Evolutionary conservation across 768 basidiomycete genomes (phyloP).

Genomic region (Pilatotrama ljubarskyi): DNA sequence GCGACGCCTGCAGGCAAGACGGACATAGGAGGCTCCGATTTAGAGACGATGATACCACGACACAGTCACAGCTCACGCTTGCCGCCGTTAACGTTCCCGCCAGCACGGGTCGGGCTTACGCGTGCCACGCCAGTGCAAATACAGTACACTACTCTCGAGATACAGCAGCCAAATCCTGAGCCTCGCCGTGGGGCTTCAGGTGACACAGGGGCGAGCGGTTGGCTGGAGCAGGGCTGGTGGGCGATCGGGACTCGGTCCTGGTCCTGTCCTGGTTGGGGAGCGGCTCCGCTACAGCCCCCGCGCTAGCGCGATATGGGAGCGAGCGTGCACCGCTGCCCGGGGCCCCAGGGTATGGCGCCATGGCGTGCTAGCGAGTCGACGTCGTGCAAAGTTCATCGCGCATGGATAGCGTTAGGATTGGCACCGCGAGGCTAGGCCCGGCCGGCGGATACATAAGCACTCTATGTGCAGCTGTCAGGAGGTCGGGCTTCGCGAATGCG

Average conservation of each 20-base stretch:
- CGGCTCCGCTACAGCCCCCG: not conserved
- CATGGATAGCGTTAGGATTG: not conserved
- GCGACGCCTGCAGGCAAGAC: too few species aligned
- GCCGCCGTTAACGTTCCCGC: too few species aligned
- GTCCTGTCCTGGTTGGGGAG: too few species aligned
- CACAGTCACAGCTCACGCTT: too few species aligned
- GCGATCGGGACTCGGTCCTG: slow-evolving; percentile 2
- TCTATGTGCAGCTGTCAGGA: too few species aligned
- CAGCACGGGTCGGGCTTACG: too few species aligned
- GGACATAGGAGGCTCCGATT: too few species aligned
- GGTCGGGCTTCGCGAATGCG: not conserved
- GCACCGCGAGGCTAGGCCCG: not conserved
- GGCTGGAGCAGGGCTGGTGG: not conserved
- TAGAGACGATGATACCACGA: too few species aligned
- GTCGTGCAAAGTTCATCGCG: not conserved
- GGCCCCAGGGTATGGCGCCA: not conserved
- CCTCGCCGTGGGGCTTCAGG: too few species aligned
- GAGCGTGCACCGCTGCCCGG: not conserved
- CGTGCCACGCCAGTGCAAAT: too few species aligned
- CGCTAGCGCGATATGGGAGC: slow-evolving; percentile 9
- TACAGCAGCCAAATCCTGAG: too few species aligned
- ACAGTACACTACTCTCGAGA: not conserved
- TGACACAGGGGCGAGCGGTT: not conserved
- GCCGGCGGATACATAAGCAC: not conserved
- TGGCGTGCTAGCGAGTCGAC: too few species aligned